Conservation (phyloP, 73 alveolate genomes). For the Paramecium pentaurelia region DNA sequence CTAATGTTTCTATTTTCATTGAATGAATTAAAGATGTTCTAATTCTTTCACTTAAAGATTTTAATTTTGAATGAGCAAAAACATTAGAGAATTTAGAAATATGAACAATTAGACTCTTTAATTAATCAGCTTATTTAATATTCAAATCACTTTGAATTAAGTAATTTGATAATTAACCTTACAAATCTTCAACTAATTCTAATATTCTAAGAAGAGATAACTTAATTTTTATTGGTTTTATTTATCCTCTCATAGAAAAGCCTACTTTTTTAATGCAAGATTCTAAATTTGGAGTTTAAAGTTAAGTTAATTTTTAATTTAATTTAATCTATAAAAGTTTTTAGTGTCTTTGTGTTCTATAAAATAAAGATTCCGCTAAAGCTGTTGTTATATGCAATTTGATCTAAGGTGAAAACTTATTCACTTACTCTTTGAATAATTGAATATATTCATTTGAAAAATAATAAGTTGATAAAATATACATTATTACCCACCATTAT, state of each 20-base stretch:
- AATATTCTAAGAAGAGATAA: not conserved
- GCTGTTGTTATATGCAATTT: not conserved
- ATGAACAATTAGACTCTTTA: conserved; percentile 5
- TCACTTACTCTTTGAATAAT: not conserved
- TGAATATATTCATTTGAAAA: not conserved
- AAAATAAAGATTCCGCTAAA: not conserved
- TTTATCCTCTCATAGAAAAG: not conserved
- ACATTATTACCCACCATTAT: not conserved
- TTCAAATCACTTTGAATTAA: not conserved
- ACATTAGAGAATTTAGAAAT: not conserved
- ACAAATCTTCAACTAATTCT: not conserved
- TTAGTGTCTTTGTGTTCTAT: not conserved
- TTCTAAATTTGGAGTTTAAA: conserved; percentile 23
- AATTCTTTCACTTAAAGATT: not conserved
- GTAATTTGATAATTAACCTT: not conserved
- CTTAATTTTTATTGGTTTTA: not conserved
- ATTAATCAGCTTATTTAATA: not conserved
- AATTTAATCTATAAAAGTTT: not conserved
- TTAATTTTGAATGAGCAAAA: conserved; percentile 1
- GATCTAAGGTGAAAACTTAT: not conserved
- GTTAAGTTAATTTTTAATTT: not conserved
- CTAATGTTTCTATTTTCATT: not conserved
- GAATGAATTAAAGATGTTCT: not conserved
- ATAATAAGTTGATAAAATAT: not conserved
- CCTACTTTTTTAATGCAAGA: not conserved